Evolutionary conservation across 2,329 filamentous ascomycete genomes (phyloP), one percentile per base, ranked within the genome.

Genomic region (Trichoderma endophyticum): DNA sequence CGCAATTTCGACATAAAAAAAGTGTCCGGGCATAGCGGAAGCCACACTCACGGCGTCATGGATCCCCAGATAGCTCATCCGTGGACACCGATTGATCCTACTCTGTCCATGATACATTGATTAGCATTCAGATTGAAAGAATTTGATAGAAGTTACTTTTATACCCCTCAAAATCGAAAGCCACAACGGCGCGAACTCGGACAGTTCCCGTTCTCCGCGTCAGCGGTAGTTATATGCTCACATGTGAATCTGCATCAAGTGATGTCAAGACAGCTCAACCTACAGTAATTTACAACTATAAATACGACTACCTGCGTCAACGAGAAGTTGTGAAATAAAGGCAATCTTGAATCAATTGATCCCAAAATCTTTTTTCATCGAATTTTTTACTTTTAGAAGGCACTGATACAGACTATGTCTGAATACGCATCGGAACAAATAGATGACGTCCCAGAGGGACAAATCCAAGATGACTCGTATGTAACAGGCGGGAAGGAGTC

Each of bases 381-480:
- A 24, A 24, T 12, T 14, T 14, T 3, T 14, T 48, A 48, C 11
- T 14, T 24, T 11, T 24, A 14, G n/a, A 54, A 11, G 9, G 21
- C 21, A n/a, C 9, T 15, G 2, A 59, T 59, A 28, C 4, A 28
- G 26, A 4, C 26, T 1, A 60, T 60, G 57, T 60, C 57, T n/a
- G 32, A 34, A 15, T 60, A 34, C 57, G n/a, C 57, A 7, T 21
- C 18, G 15, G 4, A 60, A 6, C 57, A 60, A 32, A 8, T 34
- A 1, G 57, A 62, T 3, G 24, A 62, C 3, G 56, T 57, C 28
- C 70, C 70, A 18, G 64, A 72, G 1, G 70, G 70, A 15, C 54
- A 69, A 18, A 8, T 71, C 14, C 28, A 66, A n/a, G 71, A 73
- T 18, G 54, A 60, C 4, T 73, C 71, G 3, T 73, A 73, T n/a